Base-by-base conservation (phyloP, 1,284 basidiomycete species). In the Fistulina hepatica region DNA sequence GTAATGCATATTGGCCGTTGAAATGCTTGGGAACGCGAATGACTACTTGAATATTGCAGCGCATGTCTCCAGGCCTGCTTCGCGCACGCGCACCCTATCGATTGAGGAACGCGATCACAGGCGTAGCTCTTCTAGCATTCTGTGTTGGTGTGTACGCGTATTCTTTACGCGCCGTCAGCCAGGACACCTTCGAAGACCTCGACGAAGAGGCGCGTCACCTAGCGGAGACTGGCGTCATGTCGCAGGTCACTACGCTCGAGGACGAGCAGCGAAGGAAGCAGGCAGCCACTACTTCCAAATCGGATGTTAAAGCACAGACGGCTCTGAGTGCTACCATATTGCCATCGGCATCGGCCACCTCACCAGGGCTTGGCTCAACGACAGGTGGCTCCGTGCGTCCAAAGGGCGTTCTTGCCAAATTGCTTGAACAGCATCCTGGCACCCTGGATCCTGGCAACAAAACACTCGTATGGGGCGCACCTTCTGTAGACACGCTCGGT, bases 121-220 rank as follows among this genome's bases (percentile, higher is more conserved):
- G 92, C 4, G 47, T 76, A 26, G 54, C 67, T 3, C 72, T 97
- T 41, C 68, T 77, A 30, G 69, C 71, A 2, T 94, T 97, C 56
- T 78, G 76, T 21, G 71, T 76, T n/a, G 78, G 80, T 32, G 79
- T 95, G 12, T 97, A 91, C 75, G 71, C 76, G 7, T 97, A 97
- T 61, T 93, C 91, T 11, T 93, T 97, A 55, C 74, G 76, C 28
- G 90, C 91, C 9, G 91, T 95, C 42, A 89, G 84, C 56, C 91
- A 31, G 28, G 92, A 95, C 52, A 80, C 83, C 41, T 94, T 94
- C 55, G 83, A 80, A 43, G 83, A 88, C 52, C 68, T 85, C 25
- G 84, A 88, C 50, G 79, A 83, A 45, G 80, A 83, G 54, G 83
- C 76, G 28, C 63, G 61, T 42, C 71, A 68, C 28, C 62, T 80